Conservation (phyloP, 495 filamentous ascomycete genomes). For the Penicillium cinerascens region DNA sequence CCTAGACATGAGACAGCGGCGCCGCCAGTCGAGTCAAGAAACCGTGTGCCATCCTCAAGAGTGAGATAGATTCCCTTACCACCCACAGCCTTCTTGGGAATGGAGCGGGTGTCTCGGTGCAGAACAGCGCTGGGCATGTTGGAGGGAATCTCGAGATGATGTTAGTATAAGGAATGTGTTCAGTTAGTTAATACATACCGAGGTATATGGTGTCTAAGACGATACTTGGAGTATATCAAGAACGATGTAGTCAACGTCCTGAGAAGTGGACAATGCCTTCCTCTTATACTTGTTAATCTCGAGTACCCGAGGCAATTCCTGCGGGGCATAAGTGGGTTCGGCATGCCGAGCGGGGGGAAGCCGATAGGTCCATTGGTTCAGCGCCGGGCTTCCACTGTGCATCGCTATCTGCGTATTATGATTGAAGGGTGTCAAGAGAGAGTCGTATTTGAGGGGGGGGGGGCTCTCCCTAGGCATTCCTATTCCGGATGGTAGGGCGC, state of each 20-base stretch:
- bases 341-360: constrained; percentile 29
- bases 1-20: constrained; percentile 51
- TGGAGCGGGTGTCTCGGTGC: constrained; percentile 38
- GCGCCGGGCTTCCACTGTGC: neutral
- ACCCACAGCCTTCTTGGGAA: constrained; percentile 40
- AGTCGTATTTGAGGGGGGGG: neutral
- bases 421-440: neutral
- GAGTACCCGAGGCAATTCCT: constrained; percentile 21
- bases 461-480: neutral
- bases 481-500: neutral
- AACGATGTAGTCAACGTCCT: neutral
- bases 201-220: too few species aligned
- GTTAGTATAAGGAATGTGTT: neutral
- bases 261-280: neutral
- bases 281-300: constrained; percentile 4
- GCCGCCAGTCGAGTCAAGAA: constrained; percentile 60
- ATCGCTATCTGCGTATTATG: neutral
- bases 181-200: neutral
- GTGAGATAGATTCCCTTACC: constrained; percentile 45
- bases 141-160: neutral
- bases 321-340: constrained; percentile 24
- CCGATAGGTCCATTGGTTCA: constrained; percentile 30
- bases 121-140: constrained; percentile 34
- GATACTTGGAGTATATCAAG: neutral
- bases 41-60: constrained; percentile 57